Base-by-base conservation (phyloP, 345 rosid genomes). In the Melaleuca quinquenervia region DNA sequence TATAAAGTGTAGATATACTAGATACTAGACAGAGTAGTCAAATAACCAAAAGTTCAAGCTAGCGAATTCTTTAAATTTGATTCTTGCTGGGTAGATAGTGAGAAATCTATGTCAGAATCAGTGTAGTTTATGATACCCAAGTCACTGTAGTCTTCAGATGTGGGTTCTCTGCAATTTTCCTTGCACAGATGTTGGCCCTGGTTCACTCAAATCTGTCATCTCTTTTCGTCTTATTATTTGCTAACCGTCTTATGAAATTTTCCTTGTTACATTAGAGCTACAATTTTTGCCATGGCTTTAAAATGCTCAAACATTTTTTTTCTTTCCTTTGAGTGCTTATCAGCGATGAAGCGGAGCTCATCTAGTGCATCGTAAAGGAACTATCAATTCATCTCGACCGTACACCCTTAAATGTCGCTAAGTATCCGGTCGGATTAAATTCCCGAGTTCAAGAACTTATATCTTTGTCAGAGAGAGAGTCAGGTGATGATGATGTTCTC, bases 401-500 rank as follows among this genome's bases (percentile, higher is more conserved):
- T 22, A 55, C 6, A 22, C 6, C 27, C 60, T 55, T 55, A 55
- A 6, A 55, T 55, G 60, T 55, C 11, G 60, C 60, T 55, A 55
- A 55, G 27, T 55, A 55, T 55, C 60, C 60, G 1, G 13, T 55
- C 5, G 27, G 12, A 55, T 22, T 55, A 55, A 12, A 55, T 55
- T 55, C 60, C 27, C n/a, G n/a, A 55, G 60, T 55, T 55, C 60
- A 55, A 10, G 2, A 24, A 55, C 27, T 55, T n/a, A 24, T 55
- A 55, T 0, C 5, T 6, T 24, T 24, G 60, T 55, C 27, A 24
- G 27, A 24, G 5, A 6, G 22, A 22, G 2, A 55, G 60, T 24
- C 2, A 3, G 62, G 1, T 2, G 32, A 1, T 12, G 1, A 2
- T 58, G 32, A 58, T n/a, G 70, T 58, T n/a, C 0, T 12, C 4